A percentile compares a stretch with the other conserved stretches of the same genome.
These are phyloP conservation scores for Beverwykella pulmonaria DNA, from an alignment of 495 filamentous ascomycete genomes.

Conservation along the genomic window DNA sequence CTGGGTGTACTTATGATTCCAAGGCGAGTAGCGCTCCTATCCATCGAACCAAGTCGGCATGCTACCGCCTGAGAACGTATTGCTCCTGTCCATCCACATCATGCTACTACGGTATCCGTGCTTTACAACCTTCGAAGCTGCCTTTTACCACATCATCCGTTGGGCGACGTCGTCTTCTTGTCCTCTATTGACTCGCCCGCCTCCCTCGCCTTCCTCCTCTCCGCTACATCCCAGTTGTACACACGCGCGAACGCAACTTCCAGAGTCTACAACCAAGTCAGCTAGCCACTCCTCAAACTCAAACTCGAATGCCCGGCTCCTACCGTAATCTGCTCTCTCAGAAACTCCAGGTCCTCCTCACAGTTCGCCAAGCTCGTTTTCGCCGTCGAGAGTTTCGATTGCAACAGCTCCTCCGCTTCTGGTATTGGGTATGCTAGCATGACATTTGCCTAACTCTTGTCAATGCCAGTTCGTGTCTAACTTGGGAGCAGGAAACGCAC, in stretches of 20 bases:
- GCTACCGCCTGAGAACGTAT: too few species aligned
- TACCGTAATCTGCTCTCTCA: constrained; percentile 96
- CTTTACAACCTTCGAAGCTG: too few species aligned
- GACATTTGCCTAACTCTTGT: constrained; percentile 75
- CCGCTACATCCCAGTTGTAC: constrained; percentile 98
- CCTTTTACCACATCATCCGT: constrained; percentile 9
- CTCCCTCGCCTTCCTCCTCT: constrained; percentile 81
- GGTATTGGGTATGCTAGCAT: constrained; percentile 93
- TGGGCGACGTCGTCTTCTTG: constrained; percentile 21
- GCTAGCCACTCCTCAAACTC: not conserved
- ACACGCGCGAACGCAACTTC: constrained; percentile 94
- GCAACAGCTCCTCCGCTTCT: constrained; percentile 79
- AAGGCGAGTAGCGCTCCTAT: too few species aligned
- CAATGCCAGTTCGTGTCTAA: not conserved
- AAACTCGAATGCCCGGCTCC: not conserved
- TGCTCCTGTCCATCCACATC: too few species aligned
- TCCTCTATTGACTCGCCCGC: constrained; percentile 33
- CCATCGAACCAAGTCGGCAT: too few species aligned
- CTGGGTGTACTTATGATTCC: too few species aligned
- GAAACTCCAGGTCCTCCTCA: constrained; percentile 94
- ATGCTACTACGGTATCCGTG: too few species aligned
- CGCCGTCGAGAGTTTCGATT: constrained; percentile 77
- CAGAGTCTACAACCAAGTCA: constrained; percentile 66
- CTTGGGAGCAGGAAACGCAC: constrained; percentile 49
- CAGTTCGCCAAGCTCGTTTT: constrained; percentile 77